phyloP scores from a whole-genome alignment of 306 rosid species.

The Cyamopsis tetragonoloba region DNA sequence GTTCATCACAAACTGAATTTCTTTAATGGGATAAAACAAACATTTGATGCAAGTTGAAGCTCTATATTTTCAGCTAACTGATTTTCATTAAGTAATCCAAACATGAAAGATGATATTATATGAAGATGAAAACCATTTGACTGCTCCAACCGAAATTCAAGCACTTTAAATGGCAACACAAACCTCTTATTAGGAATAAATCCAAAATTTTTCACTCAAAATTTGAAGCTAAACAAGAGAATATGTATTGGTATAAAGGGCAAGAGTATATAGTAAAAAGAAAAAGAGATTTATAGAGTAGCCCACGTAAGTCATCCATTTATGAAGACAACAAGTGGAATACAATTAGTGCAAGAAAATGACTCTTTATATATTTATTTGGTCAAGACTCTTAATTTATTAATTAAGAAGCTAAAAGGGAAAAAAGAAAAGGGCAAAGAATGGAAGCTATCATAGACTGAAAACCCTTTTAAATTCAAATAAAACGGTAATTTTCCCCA shows the following conservation, averaged over 20 bases:
- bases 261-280: not conserved
- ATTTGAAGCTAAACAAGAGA: not conserved
- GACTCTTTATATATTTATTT: not conserved
- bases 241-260: slow-evolving; percentile 13
- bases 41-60: no score
- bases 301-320: slow-evolving; percentile 3
- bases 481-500: slow-evolving; percentile 56
- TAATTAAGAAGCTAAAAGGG: slow-evolving; percentile 24
- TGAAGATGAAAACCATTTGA: no score
- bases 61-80: no score
- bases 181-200: not conserved
- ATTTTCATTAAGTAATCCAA: no score
- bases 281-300: not conserved
- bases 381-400: no score
- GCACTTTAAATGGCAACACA: not conserved
- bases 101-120: no score
- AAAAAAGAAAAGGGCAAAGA: slow-evolving; percentile 18
- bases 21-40: no score
- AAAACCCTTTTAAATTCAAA: slow-evolving; percentile 49
- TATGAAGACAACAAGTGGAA: slow-evolving; percentile 24
- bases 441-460: slow-evolving; percentile 29
- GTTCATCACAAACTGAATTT: no score
- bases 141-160: no score
- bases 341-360: slow-evolving; percentile 26
- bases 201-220: slow-evolving; percentile 5